Conservation (phyloP, 805 yeast species). For the Monosporozyma unispora region DNA sequence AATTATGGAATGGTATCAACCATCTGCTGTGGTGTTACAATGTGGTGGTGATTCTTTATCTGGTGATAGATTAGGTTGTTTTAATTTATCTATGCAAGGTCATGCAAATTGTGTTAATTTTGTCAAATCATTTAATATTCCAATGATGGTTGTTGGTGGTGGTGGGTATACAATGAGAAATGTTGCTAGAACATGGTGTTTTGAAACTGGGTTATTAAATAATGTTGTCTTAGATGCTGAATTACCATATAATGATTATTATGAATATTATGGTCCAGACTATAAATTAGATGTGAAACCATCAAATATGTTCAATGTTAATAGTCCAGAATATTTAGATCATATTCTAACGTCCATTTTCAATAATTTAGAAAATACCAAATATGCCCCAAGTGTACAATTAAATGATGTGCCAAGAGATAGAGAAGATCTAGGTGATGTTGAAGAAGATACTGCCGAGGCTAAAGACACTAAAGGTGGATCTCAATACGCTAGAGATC, state of each 20-base stretch:
- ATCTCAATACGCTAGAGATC: conserved; percentile 75
- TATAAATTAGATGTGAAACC: conserved; percentile 91
- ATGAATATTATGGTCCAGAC: conserved; percentile 96
- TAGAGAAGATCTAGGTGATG: conserved; percentile 78
- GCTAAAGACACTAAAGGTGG: conserved; percentile 91
- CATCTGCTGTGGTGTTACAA: conserved; percentile 88
- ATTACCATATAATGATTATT: conserved; percentile 88
- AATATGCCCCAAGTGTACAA: conserved; percentile 95
- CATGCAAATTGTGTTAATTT: conserved; percentile 93
- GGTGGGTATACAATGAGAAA: conserved; percentile 97
- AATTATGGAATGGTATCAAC: conserved; percentile 84
- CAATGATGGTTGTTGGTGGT: conserved; percentile 88
- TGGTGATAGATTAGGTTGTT: conserved; percentile 88
- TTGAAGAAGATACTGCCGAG: conserved; percentile 69
- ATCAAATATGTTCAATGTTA: conserved; percentile 93
- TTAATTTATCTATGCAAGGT: conserved; percentile 82
- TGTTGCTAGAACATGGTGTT: conserved; percentile 91
- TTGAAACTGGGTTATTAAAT: conserved; percentile 76
- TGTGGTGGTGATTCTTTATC: conserved; percentile 97
- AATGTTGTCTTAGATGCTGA: conserved; percentile 59
- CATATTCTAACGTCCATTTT: conserved; percentile 71
- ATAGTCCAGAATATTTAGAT: conserved; percentile 84
- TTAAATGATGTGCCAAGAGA: conserved; percentile 84
- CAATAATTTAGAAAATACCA: conserved; percentile 76
- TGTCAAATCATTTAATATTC: conserved; percentile 81